Percentiles rank a stretch among this genome's conserved stretches.
Conservation (phyloP, 176 grass and related monocot genomes). For the Oryza coarctata region DNA sequence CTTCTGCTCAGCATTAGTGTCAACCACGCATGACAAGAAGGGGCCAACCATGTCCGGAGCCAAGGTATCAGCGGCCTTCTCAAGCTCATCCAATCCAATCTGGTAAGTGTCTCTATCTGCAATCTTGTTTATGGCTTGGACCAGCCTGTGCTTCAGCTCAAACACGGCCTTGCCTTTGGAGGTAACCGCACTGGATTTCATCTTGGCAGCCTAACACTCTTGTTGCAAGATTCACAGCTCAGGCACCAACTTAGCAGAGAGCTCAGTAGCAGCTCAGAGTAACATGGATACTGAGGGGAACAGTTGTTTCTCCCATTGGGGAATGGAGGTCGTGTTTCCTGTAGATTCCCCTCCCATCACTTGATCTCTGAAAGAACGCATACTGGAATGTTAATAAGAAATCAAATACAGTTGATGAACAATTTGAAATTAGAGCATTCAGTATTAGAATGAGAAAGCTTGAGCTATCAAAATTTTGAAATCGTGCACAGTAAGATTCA, state of each 20-base stretch:
- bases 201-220: constrained; percentile 21
- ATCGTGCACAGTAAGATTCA: background rate
- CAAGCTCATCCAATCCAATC: constrained; percentile 69
- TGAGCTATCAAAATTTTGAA: background rate
- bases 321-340: background rate
- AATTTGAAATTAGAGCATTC: background rate
- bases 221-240: background rate
- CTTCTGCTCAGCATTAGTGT: constrained; percentile 85
- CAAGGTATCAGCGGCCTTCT: constrained; percentile 48
- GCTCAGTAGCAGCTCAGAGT: constrained; percentile 21
- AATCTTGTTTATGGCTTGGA: constrained; percentile 85
- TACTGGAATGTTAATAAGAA: background rate
- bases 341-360: constrained; percentile 26
- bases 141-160: constrained; percentile 81
- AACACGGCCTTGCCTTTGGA: constrained; percentile 68
- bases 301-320: background rate
- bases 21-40: constrained; percentile 78
- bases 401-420: background rate
- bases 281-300: background rate
- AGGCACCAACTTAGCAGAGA: background rate
- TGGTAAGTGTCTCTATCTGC: constrained; percentile 84
- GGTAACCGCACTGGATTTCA: constrained; percentile 58
- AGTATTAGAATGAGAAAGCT: background rate
- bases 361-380: background rate
- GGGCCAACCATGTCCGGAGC: constrained; percentile 70